These are phyloP conservation scores for Tetrahymena elliotti DNA, from an alignment of 73 alveolate genomes.

Conservation along the genomic window DNA sequence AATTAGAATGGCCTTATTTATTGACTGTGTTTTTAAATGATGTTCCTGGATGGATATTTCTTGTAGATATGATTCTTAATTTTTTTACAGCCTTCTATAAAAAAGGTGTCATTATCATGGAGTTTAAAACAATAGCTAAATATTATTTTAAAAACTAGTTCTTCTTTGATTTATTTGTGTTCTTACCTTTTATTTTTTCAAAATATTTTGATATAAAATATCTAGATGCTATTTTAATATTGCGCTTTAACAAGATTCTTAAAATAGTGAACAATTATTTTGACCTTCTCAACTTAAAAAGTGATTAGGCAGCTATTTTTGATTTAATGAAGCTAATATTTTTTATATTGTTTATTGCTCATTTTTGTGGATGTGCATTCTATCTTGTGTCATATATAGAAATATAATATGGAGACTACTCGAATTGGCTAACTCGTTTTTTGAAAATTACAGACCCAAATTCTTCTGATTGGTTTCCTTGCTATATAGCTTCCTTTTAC, in stretches of 20 bases:
- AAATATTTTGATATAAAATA: constrained; percentile 15
- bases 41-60: constrained; percentile 23
- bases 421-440: background rate
- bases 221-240: constrained; percentile 2
- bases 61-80: constrained; percentile 14
- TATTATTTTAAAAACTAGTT: background rate
- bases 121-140: background rate
- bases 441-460: background rate
- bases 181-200: constrained; percentile 23
- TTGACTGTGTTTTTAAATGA: constrained; percentile 1
- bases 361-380: constrained; percentile 34
- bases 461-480: constrained; percentile 1
- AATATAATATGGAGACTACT: background rate
- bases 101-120: constrained; percentile 18
- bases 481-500: constrained; percentile 22
- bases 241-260: constrained; percentile 18
- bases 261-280: constrained; percentile 12
- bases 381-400: constrained; percentile 17
- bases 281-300: constrained; percentile 25
- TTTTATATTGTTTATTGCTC: constrained; percentile 25
- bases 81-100: constrained; percentile 27
- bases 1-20: background rate
- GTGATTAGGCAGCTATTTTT: constrained; percentile 9
- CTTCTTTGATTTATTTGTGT: constrained; percentile 15
- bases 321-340: constrained; percentile 22